These are phyloP conservation scores for Beta corolliflora DNA, from an alignment of 179 eudicot species.

Conservation along the genomic window DNA sequence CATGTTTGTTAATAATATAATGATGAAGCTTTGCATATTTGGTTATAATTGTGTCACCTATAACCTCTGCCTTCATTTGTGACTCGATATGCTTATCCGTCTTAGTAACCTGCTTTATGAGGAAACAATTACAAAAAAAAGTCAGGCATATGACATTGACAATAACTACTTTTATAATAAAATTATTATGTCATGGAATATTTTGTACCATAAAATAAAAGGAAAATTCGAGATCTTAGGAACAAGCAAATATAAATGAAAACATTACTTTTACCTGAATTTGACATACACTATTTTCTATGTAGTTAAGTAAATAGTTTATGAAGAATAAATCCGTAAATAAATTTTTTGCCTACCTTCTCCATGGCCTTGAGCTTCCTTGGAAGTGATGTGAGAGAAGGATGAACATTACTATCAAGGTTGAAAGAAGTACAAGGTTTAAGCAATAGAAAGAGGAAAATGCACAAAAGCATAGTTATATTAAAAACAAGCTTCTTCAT, in stretches of 20 bases:
- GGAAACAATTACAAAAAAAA: too few species aligned
- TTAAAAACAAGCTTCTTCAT: slow-evolving; percentile 13
- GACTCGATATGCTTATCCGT: neutral
- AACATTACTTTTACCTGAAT: too few species aligned
- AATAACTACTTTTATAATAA: too few species aligned
- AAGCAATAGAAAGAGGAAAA: slow-evolving; percentile 15
- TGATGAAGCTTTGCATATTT: neutral
- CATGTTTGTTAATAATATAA: too few species aligned
- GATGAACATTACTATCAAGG: neutral
- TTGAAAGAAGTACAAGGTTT: slow-evolving; percentile 23
- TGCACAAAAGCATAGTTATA: slow-evolving; percentile 12
- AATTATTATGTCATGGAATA: too few species aligned
- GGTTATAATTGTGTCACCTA: neutral
- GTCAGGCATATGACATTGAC: neutral
- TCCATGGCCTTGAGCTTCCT: slow-evolving; percentile 25
- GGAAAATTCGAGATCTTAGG: too few species aligned
- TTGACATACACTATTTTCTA: too few species aligned
- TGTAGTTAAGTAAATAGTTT: too few species aligned
- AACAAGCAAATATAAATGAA: too few species aligned
- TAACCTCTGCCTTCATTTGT: slow-evolving; percentile 12
- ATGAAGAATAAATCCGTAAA: too few species aligned
- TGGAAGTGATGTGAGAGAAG: slow-evolving; percentile 13
- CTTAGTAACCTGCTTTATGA: neutral
- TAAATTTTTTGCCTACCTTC: slow-evolving; percentile 15
- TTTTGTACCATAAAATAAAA: too few species aligned